These are phyloP conservation scores for Opeltia flavorubescens DNA, from an alignment of 495 filamentous ascomycete species.

Conservation along the genomic window DNA sequence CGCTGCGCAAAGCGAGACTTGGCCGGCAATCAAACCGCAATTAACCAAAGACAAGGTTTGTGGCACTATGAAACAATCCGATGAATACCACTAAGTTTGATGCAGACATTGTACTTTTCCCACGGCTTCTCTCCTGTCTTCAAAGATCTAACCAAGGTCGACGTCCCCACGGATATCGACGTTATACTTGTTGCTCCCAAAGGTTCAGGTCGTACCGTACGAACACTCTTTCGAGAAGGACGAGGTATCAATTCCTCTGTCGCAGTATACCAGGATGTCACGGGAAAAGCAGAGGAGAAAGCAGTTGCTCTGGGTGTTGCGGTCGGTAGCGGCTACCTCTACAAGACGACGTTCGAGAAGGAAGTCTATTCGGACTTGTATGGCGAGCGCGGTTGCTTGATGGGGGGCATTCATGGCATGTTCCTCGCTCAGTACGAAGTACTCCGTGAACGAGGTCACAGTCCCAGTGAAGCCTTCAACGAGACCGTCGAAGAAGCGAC, in stretches of 20 bases:
- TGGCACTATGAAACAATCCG: conserved; percentile 1
- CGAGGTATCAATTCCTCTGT: conserved; percentile 99
- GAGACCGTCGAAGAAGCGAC: conserved; percentile 99
- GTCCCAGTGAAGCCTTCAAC: conserved; percentile 97
- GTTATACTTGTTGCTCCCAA: conserved; percentile 99
- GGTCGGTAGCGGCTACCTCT: conserved; percentile 92
- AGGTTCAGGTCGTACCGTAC: conserved; percentile 95
- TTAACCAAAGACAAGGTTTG: conserved; percentile 91
- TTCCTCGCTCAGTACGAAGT: conserved; percentile 99
- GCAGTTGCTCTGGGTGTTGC: conserved; percentile 94
- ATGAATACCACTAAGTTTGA: conserved; percentile 10
- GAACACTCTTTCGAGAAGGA: conserved; percentile 92
- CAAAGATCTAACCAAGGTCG: conserved; percentile 98
- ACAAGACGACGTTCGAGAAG: conserved; percentile 99
- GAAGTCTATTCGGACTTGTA: conserved; percentile 99
- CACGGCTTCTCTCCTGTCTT: conserved; percentile 99
- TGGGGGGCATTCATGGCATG: conserved; percentile 99
- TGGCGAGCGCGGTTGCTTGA: conserved; percentile 98
- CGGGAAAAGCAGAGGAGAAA: conserved; percentile 95
- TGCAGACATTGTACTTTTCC: conserved; percentile 94
- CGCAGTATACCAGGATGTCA: conserved; percentile 97
- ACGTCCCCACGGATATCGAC: conserved; percentile 86
- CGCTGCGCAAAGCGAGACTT: conserved; percentile 95
- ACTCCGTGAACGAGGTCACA: conserved; percentile 94
- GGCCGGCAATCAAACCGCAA: conserved; percentile 94